A percentile compares a stretch with the other conserved stretches of the same genome.
phyloP scores from a whole-genome alignment of 2,329 filamentous ascomycete species.

The Sporothrix mexicana region DNA sequence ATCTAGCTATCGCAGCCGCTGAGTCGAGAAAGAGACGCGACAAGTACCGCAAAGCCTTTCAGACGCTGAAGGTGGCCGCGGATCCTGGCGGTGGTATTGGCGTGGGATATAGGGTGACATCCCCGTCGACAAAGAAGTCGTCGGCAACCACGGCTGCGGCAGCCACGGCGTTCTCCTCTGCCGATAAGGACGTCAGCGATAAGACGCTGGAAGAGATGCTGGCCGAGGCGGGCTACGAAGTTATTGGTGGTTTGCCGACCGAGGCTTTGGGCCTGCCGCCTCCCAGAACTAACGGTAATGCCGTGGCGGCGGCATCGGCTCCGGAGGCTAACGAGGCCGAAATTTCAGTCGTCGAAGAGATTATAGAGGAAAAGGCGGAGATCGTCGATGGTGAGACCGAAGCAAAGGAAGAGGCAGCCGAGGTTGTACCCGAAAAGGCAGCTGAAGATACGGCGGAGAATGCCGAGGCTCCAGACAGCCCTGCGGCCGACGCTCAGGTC shows the following conservation, averaged over 20 bases:
- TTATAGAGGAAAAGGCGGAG: not conserved
- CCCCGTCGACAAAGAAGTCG: not conserved
- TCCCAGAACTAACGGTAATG: not conserved
- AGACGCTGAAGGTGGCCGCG: slow-evolving; percentile 47
- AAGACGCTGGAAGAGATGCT: slow-evolving; percentile 51
- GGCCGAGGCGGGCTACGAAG: slow-evolving; percentile 52
- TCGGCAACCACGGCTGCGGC: too few species aligned
- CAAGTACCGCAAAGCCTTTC: slow-evolving; percentile 58
- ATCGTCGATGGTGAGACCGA: not conserved
- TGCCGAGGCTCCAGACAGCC: not conserved
- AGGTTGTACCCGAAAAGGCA: not conserved
- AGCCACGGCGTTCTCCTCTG: not conserved
- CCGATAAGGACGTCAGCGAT: slow-evolving; percentile 41
- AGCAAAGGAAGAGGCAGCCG: not conserved
- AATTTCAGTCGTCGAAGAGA: slow-evolving; percentile 11
- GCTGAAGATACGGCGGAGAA: not conserved
- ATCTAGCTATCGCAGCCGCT: slow-evolving; percentile 71
- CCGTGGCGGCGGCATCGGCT: not conserved
- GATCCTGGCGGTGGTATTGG: too few species aligned
- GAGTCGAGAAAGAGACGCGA: slow-evolving; percentile 67
- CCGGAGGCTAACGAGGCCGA: slow-evolving; percentile 21
- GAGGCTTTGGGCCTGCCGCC: not conserved
- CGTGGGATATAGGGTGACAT: too few species aligned
- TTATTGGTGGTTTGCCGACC: slow-evolving; percentile 42
- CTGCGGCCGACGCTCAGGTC: not conserved